These are phyloP conservation scores for Ceratocystis eucalypticola DNA, from an alignment of 2,329 filamentous ascomycete species.

Conservation along the genomic window DNA sequence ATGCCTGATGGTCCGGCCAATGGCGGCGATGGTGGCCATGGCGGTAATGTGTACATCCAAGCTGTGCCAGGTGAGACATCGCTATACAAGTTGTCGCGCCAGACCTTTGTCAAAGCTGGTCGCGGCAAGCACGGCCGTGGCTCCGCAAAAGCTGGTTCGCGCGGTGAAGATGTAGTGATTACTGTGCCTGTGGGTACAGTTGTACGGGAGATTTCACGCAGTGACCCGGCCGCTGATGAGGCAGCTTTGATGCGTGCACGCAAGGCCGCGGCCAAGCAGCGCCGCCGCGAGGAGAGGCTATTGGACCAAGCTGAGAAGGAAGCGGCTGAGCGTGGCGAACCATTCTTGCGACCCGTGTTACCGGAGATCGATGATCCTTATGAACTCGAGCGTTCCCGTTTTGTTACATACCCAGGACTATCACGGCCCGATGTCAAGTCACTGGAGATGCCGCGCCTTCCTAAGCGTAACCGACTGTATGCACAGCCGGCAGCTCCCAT, in stretches of 20 bases:
- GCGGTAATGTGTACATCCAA: constrained; percentile 89
- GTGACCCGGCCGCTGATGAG: constrained; percentile 64
- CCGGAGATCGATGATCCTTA: constrained; percentile 24
- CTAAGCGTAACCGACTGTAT: constrained; percentile 39
- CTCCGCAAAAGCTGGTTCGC: constrained; percentile 56
- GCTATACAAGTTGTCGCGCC: constrained; percentile 74
- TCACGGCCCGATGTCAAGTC: constrained; percentile 51
- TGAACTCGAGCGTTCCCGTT: constrained; percentile 52
- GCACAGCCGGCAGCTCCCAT: constrained; percentile 63
- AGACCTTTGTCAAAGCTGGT: constrained; percentile 60
- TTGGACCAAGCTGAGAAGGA: constrained; percentile 27
- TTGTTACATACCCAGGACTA: constrained; percentile 73
- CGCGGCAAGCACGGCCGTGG: constrained; percentile 68
- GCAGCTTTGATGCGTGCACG: constrained; percentile 27
- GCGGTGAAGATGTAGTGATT: constrained; percentile 77
- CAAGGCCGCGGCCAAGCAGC: constrained; percentile 26
- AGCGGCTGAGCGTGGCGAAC: constrained; percentile 19
- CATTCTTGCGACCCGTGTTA: constrained; percentile 13
- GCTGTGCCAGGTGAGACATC: constrained; percentile 84
- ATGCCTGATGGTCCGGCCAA: constrained; percentile 81
- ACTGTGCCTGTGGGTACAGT: constrained; percentile 89
- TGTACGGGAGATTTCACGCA: constrained; percentile 64
- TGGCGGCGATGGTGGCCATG: constrained; percentile 83
- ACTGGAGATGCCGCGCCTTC: constrained; percentile 38
- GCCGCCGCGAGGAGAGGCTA: constrained; percentile 24